A percentile compares a stretch with the other conserved stretches of the same genome.
Conservation (phyloP, 257 asterid species). For the Hygrophila difformis region DNA sequence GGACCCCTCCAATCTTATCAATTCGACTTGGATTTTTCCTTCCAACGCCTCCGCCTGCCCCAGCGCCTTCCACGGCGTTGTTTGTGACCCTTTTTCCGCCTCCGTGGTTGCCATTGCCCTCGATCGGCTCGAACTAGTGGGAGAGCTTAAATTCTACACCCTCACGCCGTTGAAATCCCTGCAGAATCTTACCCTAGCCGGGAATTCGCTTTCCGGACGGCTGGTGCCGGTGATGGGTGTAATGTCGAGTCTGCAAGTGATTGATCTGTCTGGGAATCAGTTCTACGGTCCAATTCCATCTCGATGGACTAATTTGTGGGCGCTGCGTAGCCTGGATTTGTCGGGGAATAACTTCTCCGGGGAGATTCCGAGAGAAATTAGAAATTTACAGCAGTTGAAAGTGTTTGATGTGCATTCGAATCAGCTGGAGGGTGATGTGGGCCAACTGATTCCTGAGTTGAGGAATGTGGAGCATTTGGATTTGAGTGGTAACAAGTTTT, state of each 20-base stretch:
- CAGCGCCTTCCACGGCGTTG: constrained; percentile 39
- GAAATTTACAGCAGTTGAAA: constrained; percentile 52
- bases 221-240: constrained; percentile 53
- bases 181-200: constrained; percentile 46
- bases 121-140: constrained; percentile 38
- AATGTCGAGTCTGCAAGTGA: constrained; percentile 40
- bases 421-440: constrained; percentile 41
- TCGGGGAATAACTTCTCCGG: constrained; percentile 48
- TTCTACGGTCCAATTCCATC: constrained; percentile 69
- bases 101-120: constrained; percentile 38
- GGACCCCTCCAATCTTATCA: constrained; percentile 43
- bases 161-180: constrained; percentile 34
- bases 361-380: constrained; percentile 45
- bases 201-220: constrained; percentile 59
- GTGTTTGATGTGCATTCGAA: constrained; percentile 61
- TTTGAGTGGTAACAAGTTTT: constrained; percentile 53
- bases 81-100: constrained; percentile 25
- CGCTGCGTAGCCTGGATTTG: constrained; percentile 43
- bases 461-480: constrained; percentile 58
- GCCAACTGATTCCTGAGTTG: constrained; percentile 35
- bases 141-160: constrained; percentile 60
- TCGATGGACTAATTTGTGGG: constrained; percentile 47
- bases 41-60: constrained; percentile 36
- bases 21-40: constrained; percentile 37
- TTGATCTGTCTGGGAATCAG: constrained; percentile 65